Percentiles rank a stretch among this genome's conserved stretches.
Conservation (phyloP, 345 rosid genomes). For the Melastoma malabathricum region DNA sequence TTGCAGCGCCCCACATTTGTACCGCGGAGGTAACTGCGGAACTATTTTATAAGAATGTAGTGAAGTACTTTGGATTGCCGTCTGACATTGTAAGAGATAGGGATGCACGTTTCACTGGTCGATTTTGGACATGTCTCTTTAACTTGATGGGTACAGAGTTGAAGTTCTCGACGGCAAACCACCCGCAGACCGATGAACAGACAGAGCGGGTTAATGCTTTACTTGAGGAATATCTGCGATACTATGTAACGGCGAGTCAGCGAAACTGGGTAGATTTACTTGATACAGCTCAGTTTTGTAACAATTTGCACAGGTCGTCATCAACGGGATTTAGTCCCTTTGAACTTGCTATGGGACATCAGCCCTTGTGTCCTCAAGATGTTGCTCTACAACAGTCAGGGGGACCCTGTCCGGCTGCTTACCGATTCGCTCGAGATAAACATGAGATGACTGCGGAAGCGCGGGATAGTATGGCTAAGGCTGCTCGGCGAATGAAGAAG, state of each 20-base stretch:
- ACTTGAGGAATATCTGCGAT: not conserved
- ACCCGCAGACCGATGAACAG: constrained; percentile 3
- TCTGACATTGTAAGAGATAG: not conserved
- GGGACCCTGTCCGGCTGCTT: too few species aligned
- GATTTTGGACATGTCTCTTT: not conserved
- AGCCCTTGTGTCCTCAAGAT: too few species aligned
- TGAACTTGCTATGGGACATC: too few species aligned
- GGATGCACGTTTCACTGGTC: not conserved
- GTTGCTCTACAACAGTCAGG: too few species aligned
- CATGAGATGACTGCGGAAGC: too few species aligned
- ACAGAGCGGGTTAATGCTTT: constrained; percentile 5
- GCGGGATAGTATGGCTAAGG: too few species aligned
- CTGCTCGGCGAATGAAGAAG: too few species aligned
- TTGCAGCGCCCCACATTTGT: not conserved
- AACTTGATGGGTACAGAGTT: not conserved
- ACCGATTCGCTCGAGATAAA: too few species aligned
- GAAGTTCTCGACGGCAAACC: not conserved
- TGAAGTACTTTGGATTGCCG: not conserved
- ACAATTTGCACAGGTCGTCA: not conserved
- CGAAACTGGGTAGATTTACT: not conserved
- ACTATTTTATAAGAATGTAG: not conserved
- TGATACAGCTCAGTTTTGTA: not conserved
- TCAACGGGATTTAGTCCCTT: too few species aligned
- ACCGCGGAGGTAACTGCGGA: not conserved
- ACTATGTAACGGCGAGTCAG: not conserved